A percentile compares a stretch with the other conserved stretches of the same genome.
Evolutionary conservation across 2,329 filamentous ascomycete species (phyloP).

Genomic region (Verticillium alfalfae): DNA sequence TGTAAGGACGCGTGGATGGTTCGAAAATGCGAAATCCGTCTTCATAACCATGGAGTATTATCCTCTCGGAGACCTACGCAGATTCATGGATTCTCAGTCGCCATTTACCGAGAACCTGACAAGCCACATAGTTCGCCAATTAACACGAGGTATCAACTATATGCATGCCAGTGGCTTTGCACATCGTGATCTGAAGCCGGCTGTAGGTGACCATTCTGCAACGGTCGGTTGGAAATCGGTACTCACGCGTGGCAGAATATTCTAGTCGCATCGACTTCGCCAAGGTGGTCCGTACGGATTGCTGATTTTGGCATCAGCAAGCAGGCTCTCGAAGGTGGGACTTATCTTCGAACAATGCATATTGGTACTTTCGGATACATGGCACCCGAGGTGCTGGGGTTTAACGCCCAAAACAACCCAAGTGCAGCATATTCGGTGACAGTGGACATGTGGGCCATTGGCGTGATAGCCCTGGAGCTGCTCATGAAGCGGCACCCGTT

Average conservation of each 20-base stretch:
- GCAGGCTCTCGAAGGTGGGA: constrained; percentile 1
- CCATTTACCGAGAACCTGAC: constrained; percentile 2
- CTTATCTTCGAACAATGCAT: constrained; percentile 1
- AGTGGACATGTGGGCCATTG: constrained; percentile 17
- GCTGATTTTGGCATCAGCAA: constrained; percentile 18
- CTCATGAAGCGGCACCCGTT: neutral
- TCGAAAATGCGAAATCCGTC: constrained; percentile 6
- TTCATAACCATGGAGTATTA: constrained; percentile 19
- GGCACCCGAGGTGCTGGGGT: constrained; percentile 12
- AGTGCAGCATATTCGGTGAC: constrained; percentile 3
- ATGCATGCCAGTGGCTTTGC: constrained; percentile 13
- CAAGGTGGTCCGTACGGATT: constrained; percentile 14
- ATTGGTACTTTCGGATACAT: constrained; percentile 10
- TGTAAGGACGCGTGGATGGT: constrained; percentile 18
- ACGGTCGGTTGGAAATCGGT: neutral
- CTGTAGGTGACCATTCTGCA: neutral
- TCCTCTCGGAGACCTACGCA: constrained; percentile 13
- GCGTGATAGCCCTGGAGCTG: constrained; percentile 9
- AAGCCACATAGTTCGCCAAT: constrained; percentile 5
- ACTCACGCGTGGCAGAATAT: constrained; percentile 7
- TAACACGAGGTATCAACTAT: constrained; percentile 9
- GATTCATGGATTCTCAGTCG: constrained; percentile 5
- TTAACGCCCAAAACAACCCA: neutral
- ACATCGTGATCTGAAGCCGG: constrained; percentile 13
- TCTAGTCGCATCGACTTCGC: constrained; percentile 10